These are phyloP conservation scores for Oryza meyeriana DNA, from an alignment of 176 grass and related monocot species.

Conservation along the genomic window DNA sequence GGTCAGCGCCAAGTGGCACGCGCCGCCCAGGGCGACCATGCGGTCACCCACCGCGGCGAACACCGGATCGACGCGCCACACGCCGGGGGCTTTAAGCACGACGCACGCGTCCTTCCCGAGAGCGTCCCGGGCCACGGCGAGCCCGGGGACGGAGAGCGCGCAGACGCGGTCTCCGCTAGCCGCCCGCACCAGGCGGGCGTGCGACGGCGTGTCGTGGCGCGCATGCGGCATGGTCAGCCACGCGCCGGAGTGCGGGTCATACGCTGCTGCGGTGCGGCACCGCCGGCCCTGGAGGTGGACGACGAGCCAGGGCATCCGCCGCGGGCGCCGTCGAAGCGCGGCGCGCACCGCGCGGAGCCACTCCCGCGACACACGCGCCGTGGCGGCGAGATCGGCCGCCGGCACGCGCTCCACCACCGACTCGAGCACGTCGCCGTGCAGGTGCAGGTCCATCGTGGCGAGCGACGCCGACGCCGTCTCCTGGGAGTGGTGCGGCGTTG, in stretches of 20 bases:
- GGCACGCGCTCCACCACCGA: conserved; percentile 55
- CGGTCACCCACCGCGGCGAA: conserved; percentile 57
- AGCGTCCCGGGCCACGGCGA: conserved; percentile 48
- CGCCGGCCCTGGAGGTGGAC: conserved; percentile 42
- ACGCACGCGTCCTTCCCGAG: conserved; percentile 36
- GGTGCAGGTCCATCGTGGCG: conserved; percentile 39
- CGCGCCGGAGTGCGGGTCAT: conserved; percentile 54
- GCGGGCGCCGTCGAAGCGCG: conserved; percentile 45
- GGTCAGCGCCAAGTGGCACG: conserved; percentile 56
- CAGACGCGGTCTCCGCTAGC: conserved; percentile 41
- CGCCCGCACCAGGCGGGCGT: conserved; percentile 28
- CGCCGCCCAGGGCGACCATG: conserved; percentile 72
- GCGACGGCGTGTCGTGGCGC: conserved; percentile 33
- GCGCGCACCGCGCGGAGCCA: conserved; percentile 72
- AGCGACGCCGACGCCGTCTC: not conserved
- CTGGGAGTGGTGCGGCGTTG: too few relatives aligned
- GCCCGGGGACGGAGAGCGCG: conserved; percentile 41
- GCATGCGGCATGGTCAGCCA: conserved; percentile 41
- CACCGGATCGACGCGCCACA: conserved; percentile 74
- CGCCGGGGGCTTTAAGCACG: conserved; percentile 37
- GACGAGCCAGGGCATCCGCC: conserved; percentile 64
- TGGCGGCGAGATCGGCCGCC: conserved; percentile 53
- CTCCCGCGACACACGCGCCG: conserved; percentile 64
- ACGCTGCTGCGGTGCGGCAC: conserved; percentile 27
- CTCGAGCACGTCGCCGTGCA: conserved; percentile 81